phyloP scores from a whole-genome alignment of 1,284 basidiomycete species.

The Trametes pubescens region DNA sequence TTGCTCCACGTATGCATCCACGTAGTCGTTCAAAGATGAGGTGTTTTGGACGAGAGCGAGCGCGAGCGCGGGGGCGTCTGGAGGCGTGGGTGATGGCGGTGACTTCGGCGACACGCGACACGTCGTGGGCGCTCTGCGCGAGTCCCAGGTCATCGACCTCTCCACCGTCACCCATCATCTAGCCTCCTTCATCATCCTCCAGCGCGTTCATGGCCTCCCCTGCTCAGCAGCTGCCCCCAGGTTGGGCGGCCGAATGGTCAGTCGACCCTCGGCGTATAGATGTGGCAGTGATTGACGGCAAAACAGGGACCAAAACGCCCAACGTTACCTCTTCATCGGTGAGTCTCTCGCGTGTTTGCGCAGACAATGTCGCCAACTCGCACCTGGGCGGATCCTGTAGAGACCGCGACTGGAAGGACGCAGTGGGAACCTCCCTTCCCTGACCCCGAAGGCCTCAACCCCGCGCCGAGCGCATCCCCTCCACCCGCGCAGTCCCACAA shows the following conservation, averaged over 20 bases:
- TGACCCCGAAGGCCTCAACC: conserved; percentile 50
- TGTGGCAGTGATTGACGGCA: conserved; percentile 26
- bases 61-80: background rate
- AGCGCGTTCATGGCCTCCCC: conserved; percentile 65
- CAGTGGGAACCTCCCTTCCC: conserved; percentile 64
- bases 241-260: conserved; percentile 91
- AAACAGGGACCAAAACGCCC: conserved; percentile 80
- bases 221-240: conserved; percentile 80
- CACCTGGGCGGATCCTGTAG: conserved; percentile 40
- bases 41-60: background rate
- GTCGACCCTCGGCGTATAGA: conserved; percentile 34
- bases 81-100: conserved; percentile 18
- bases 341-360: conserved; percentile 35
- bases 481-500: conserved; percentile 48
- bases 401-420: conserved; percentile 62
- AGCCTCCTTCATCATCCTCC: conserved; percentile 13
- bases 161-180: conserved; percentile 24
- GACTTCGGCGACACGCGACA: background rate
- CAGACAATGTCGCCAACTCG: conserved; percentile 6
- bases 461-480: conserved; percentile 49
- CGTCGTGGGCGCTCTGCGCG: conserved; percentile 29
- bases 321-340: conserved; percentile 88
- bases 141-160: conserved; percentile 34
- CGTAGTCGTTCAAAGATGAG: background rate
- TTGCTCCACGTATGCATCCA: conserved; percentile 25